Evolutionary conservation across 495 filamentous ascomycete species (phyloP), one percentile per base, ranked within the genome.

Genomic region (Neurospora sp.): DNA sequence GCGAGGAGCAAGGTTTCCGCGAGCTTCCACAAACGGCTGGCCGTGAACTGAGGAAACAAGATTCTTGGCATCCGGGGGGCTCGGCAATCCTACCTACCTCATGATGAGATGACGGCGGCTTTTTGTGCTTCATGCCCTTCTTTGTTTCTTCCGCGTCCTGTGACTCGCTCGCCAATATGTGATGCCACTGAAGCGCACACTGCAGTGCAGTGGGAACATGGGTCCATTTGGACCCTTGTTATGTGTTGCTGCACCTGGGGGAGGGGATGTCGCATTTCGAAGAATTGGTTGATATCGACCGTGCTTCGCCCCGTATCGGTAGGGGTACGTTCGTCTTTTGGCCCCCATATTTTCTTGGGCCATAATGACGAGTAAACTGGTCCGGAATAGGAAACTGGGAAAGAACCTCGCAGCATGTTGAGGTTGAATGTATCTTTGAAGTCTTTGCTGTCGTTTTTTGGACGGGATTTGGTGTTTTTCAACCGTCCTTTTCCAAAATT

Each of bases 401-500:
- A 24, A 62, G 48, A 31, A 62, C 48, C 24, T 62, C 48, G 48
- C 48, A 31, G 48, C 24, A 17, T 13, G 24, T 59, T 31, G 24
- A 62, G 5, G 54, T 7, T 62, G 54, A 62, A 24, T 62, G 5
- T 28, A 59, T 62, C 48, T 59, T 6, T 6, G 11, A 31, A 59
- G 48, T 15, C 24, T 3, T 15, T 59, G 13, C 11, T 59, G 2
- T 31, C 24, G 5, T 13, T 31, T 54, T 24, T 54, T 13, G 21
- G 3, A 13, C 10, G 10, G 2, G 1, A 24, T 54, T 24, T 24
- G 45, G n/a, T 11, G 43, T 11, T 6, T 24, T 13, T 11, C 42
- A 2, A 10, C 8, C 70, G 73, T 79, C 76, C 45, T 24, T 69
- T 38, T 70, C 77, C 17, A 39, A 73, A 8, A 62, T 54, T 6